A percentile compares a stretch with the other conserved stretches of the same genome.
Conservation (phyloP, 2,329 filamentous ascomycete species). For the Pseudocercospora fuligena region DNA sequence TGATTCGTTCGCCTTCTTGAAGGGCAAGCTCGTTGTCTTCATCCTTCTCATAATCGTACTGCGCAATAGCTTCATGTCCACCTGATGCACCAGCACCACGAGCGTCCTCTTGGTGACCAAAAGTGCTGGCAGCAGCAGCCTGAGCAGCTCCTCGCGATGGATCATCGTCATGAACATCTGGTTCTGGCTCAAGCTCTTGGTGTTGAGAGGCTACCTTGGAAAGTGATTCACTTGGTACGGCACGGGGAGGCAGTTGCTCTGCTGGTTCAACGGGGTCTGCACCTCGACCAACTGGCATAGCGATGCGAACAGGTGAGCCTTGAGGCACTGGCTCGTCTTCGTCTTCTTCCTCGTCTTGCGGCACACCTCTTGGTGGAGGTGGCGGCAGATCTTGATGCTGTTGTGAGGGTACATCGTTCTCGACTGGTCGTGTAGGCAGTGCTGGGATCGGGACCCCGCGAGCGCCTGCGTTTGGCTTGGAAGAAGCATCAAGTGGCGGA, state of each 20-base stretch:
- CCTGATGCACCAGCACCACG: conserved; percentile 47
- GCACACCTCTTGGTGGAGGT: conserved; percentile 47
- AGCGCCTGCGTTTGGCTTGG: conserved; percentile 66
- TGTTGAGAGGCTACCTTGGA: conserved; percentile 67
- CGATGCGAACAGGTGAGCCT: conserved; percentile 80
- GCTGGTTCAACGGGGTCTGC: conserved; percentile 57
- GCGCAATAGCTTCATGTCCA: conserved; percentile 75
- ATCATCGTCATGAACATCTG: conserved; percentile 61
- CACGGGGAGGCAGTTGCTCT: conserved; percentile 53
- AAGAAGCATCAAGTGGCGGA: conserved; percentile 68
- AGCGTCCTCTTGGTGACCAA: conserved; percentile 49
- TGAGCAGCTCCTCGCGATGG: conserved; percentile 59
- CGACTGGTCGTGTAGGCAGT: conserved; percentile 64
- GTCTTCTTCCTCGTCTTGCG: conserved; percentile 36
- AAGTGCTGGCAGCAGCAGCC: conserved; percentile 50
- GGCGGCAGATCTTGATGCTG: conserved; percentile 55
- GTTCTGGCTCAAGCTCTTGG: conserved; percentile 68
- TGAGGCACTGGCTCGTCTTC: conserved; percentile 52
- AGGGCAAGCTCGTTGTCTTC: conserved; percentile 97
- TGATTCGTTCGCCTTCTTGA: conserved; percentile 83
- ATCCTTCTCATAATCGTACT: conserved; percentile 97
- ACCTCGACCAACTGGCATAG: conserved; percentile 78
- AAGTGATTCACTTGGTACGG: conserved; percentile 68
- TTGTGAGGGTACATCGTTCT: conserved; percentile 59
- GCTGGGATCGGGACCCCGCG: conserved; percentile 79